These are phyloP conservation scores for Tylopilus subfusipes DNA, from an alignment of 768 basidiomycete species.

Conservation along the genomic window DNA sequence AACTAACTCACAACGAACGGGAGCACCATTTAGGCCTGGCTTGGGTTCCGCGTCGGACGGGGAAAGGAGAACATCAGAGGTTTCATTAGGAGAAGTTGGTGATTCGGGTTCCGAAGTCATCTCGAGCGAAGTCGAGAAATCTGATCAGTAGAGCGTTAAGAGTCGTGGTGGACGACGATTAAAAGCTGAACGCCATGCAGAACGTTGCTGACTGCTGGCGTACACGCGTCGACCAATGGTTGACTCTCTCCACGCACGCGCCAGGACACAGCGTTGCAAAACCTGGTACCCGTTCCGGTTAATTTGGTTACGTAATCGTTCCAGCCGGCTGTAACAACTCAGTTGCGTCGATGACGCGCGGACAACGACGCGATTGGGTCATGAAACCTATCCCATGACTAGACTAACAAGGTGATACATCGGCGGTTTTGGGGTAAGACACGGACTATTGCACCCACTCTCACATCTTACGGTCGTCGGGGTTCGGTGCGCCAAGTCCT, in stretches of 20 bases:
- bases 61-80: slow-evolving; percentile 54
- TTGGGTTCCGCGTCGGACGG: slow-evolving; percentile 57
- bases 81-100: slow-evolving; percentile 49
- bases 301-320: slow-evolving; percentile 10
- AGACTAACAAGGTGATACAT: not conserved
- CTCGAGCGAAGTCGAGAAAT: not conserved
- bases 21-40: slow-evolving; percentile 69
- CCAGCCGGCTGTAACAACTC: slow-evolving; percentile 1
- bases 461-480: not conserved
- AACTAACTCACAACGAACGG: slow-evolving; percentile 73
- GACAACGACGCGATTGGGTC: not conserved
- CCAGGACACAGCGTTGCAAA: not conserved
- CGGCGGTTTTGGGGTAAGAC: not conserved
- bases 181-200: slow-evolving; percentile 1
- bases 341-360: slow-evolving; percentile 4
- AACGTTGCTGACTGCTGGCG: not conserved
- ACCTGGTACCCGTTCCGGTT: not conserved
- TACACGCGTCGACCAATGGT: not conserved
- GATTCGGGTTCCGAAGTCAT: slow-evolving; percentile 26
- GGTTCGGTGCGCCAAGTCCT: not conserved
- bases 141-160: not conserved
- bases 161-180: not conserved
- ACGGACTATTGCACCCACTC: not conserved
- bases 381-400: slow-evolving; percentile 7
- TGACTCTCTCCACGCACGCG: slow-evolving; percentile 9